Evolutionary conservation across 192 early-diverging fungal species (phyloP).

Genomic region (Lunasporangiospora selenospora): DNA sequence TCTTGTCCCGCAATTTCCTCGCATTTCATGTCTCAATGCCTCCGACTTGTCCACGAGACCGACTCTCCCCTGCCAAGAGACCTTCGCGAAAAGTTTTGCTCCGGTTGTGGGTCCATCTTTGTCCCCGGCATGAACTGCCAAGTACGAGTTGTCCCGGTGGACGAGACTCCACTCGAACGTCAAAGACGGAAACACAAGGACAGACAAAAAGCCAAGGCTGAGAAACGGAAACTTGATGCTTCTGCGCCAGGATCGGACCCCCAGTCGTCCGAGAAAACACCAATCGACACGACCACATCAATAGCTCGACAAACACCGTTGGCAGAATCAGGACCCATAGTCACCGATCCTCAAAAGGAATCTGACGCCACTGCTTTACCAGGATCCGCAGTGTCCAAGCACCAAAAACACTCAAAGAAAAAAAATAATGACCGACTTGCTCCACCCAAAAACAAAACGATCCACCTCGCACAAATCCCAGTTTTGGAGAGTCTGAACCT

Average conservation of each 20-base stretch:
- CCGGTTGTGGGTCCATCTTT: conserved; percentile 54
- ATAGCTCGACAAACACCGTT: neutral
- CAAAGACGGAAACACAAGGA: conserved; percentile 16
- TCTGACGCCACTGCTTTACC: too few relatives aligned
- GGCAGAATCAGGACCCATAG: neutral
- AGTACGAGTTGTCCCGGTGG: conserved; percentile 33
- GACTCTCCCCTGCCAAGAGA: conserved; percentile 51
- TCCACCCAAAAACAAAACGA: too few relatives aligned
- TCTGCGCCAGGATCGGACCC: too few relatives aligned
- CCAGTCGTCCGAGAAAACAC: neutral
- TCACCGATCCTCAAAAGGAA: neutral
- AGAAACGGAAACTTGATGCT: too few relatives aligned
- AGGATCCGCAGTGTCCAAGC: too few relatives aligned
- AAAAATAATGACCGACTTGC: too few relatives aligned
- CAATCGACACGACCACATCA: neutral
- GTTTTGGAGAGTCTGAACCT: too few relatives aligned
- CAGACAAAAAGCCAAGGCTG: conserved; percentile 20
- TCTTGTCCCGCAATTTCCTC: conserved; percentile 45
- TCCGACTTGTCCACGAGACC: conserved; percentile 29
- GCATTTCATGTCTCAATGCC: conserved; percentile 56
- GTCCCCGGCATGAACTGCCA: conserved; percentile 50
- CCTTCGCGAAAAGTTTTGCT: conserved; percentile 47
- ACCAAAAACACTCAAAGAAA: too few relatives aligned
- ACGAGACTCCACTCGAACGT: conserved; percentile 18
- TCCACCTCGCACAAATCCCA: too few relatives aligned